Evolutionary conservation across 768 basidiomycete genomes (phyloP).

Genomic region (Galerina marginata): DNA sequence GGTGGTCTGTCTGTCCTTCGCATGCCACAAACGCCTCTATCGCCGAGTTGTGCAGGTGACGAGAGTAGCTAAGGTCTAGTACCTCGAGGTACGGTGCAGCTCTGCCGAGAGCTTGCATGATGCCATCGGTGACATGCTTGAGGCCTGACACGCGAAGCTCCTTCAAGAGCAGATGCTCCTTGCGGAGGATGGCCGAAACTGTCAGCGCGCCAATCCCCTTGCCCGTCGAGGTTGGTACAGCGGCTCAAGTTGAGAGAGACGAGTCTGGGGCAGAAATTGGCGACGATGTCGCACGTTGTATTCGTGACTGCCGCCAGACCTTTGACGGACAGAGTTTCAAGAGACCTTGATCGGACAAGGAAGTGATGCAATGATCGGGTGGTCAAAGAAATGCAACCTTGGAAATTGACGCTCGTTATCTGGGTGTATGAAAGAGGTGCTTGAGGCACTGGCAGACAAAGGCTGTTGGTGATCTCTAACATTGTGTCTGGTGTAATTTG

Average conservation of each 20-base stretch:
- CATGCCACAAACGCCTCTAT: conserved; percentile 75
- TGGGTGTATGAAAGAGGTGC: conserved; percentile 59
- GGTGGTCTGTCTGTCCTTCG: conserved; percentile 40
- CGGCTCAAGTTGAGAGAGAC: conserved; percentile 70
- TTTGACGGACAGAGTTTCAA: conserved; percentile 66
- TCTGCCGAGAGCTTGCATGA: conserved; percentile 69
- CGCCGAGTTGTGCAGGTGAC: conserved; percentile 74
- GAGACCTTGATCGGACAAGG: conserved; percentile 63
- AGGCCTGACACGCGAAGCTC: conserved; percentile 74
- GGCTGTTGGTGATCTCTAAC: conserved; percentile 54
- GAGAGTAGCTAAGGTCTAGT: conserved; percentile 78
- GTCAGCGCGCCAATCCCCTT: conserved; percentile 61
- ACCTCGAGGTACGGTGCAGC: conserved; percentile 77
- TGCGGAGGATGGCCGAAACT: conserved; percentile 46
- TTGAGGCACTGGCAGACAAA: conserved; percentile 50
- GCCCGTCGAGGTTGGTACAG: conserved; percentile 70
- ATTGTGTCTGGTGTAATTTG: conserved; percentile 54
- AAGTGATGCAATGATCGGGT: conserved; percentile 73
- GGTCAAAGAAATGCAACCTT: conserved; percentile 72
- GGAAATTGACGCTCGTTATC: conserved; percentile 71
- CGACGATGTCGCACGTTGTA: conserved; percentile 73
- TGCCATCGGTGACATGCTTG: conserved; percentile 59
- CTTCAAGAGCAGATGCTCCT: conserved; percentile 58
- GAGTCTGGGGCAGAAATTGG: conserved; percentile 60
- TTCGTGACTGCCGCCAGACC: conserved; percentile 75